Evolutionary conservation across 1,284 basidiomycete genomes (phyloP).

Genomic region (Fistulinella cinereoalba): DNA sequence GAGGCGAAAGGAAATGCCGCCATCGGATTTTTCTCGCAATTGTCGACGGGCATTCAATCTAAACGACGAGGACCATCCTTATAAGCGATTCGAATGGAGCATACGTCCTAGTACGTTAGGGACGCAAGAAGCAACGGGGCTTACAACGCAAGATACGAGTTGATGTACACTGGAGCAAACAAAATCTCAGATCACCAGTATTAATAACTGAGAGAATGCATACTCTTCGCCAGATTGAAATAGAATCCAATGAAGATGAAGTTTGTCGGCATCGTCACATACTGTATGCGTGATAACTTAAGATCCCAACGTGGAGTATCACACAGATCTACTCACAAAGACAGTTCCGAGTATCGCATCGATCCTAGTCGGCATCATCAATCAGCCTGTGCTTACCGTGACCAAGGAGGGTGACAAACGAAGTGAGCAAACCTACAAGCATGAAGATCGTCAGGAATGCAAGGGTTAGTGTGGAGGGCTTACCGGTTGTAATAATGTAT

Average conservation of each 20-base stretch:
- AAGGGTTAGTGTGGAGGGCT: constrained; percentile 5
- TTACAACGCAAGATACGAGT: constrained; percentile 48
- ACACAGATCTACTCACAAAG: constrained; percentile 22
- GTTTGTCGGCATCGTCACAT: constrained; percentile 47
- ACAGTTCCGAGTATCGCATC: constrained; percentile 46
- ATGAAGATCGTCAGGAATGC: neutral
- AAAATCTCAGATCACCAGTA: neutral
- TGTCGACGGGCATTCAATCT: constrained; percentile 44
- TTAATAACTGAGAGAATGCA: constrained; percentile 11
- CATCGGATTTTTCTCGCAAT: constrained; percentile 36
- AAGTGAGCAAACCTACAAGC: constrained; percentile 12
- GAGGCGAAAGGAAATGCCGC: constrained; percentile 42
- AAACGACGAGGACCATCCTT: neutral
- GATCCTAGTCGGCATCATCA: constrained; percentile 32
- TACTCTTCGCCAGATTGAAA: constrained; percentile 50
- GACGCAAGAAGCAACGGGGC: constrained; percentile 5
- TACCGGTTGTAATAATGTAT: constrained; percentile 47
- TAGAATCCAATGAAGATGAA: constrained; percentile 54
- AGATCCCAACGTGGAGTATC: neutral
- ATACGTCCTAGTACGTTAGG: too few species aligned
- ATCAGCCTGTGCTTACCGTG: neutral
- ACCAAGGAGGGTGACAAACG: constrained; percentile 7
- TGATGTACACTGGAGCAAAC: constrained; percentile 42
- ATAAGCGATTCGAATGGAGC: neutral
- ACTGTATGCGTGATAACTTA: constrained; percentile 25